phyloP scores from a whole-genome alignment of 768 basidiomycete genomes.

The Xerocomus potaroensis region DNA sequence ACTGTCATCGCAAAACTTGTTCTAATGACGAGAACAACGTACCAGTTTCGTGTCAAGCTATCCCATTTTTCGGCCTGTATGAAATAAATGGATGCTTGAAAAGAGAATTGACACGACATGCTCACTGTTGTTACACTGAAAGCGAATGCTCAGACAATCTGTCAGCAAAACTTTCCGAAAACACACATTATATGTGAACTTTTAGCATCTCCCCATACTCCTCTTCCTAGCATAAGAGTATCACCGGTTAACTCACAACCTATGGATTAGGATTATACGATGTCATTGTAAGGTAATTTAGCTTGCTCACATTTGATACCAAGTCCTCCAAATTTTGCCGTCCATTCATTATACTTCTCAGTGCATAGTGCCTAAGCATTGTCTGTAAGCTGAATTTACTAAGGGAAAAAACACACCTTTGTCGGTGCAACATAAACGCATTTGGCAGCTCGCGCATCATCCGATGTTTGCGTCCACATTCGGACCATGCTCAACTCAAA shows the following conservation, averaged over 20 bases:
- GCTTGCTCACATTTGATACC: conserved; percentile 77
- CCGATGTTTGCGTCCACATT: conserved; percentile 48
- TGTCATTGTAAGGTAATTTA: neutral
- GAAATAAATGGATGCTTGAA: neutral
- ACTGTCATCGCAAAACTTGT: conserved; percentile 3
- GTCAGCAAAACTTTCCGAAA: neutral
- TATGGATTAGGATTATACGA: no score
- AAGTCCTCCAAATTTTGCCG: conserved; percentile 66
- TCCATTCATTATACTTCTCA: conserved; percentile 84
- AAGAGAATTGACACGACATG: neutral
- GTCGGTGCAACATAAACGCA: conserved; percentile 94
- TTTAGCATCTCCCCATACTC: conserved; percentile 70
- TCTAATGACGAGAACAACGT: conserved; percentile 31
- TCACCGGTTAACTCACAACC: conserved; percentile 93
- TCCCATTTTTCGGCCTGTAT: conserved; percentile 94
- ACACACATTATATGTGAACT: conserved; percentile 75
- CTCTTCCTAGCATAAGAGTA: conserved; percentile 61
- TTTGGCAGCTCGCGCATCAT: conserved; percentile 40
- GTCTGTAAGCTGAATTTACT: neutral
- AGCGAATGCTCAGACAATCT: conserved; percentile 1
- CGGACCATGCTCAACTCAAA: conserved; percentile 90
- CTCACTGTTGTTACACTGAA: conserved; percentile 73
- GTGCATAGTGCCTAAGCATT: conserved; percentile 72
- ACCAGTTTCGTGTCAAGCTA: conserved; percentile 87
- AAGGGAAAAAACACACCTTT: conserved; percentile 49